Evolutionary conservation across 192 early-diverging fungal genomes (phyloP).

Genomic region (Backusella australiensis): DNA sequence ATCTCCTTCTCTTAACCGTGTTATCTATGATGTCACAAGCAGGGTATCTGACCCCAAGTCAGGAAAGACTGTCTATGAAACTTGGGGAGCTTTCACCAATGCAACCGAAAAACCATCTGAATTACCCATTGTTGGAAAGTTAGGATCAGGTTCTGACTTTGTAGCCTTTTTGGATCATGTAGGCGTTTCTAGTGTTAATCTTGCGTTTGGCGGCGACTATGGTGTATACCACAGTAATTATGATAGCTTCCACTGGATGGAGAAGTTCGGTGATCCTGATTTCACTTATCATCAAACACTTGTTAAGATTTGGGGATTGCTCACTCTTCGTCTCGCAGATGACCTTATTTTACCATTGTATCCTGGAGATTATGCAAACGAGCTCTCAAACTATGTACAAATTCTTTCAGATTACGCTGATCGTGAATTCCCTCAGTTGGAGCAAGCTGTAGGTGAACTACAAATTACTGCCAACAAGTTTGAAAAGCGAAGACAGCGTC

Average conservation of each 20-base stretch:
- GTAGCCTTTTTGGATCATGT: slow-evolving; percentile 60
- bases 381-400: slow-evolving; percentile 35
- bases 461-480: slow-evolving; percentile 20
- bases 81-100: slow-evolving; percentile 37
- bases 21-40: slow-evolving; percentile 54
- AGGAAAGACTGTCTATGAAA: slow-evolving; percentile 46
- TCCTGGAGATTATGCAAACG: slow-evolving; percentile 42
- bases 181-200: slow-evolving; percentile 55
- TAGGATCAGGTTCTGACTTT: slow-evolving; percentile 58
- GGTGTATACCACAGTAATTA: slow-evolving; percentile 70
- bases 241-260: slow-evolving; percentile 58
- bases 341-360: slow-evolving; percentile 39
- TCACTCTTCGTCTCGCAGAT: slow-evolving; percentile 44
- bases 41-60: slow-evolving; percentile 46
- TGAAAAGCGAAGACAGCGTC: slow-evolving; percentile 20
- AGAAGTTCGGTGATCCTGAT: slow-evolving; percentile 52
- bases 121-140: slow-evolving; percentile 24
- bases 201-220: slow-evolving; percentile 48
- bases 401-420: slow-evolving; percentile 9
- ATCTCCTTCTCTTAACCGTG: slow-evolving; percentile 47
- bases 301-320: slow-evolving; percentile 44
- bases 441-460: slow-evolving; percentile 8
- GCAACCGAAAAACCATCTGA: background rate
- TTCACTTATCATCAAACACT: slow-evolving; percentile 51
- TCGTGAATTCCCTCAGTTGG: slow-evolving; percentile 2